Conservation (phyloP, 306 rosid species). For the Chamaecrista fasciculata region DNA sequence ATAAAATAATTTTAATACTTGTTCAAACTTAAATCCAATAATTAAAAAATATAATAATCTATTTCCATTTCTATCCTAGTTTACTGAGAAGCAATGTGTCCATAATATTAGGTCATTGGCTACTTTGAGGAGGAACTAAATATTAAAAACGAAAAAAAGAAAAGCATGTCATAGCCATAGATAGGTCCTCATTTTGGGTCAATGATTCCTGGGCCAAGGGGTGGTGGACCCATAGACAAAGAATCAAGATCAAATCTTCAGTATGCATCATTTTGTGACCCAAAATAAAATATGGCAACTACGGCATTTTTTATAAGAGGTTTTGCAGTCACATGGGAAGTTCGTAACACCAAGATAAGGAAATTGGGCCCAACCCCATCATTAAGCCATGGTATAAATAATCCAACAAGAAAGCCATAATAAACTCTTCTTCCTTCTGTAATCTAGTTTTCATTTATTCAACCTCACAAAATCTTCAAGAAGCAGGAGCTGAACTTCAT, state of each 20-base stretch:
- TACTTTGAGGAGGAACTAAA: no score
- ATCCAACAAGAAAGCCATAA: background rate
- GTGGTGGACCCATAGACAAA: conserved; percentile 13
- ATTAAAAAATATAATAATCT: no score
- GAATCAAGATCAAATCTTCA: conserved; percentile 17
- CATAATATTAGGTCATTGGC: no score
- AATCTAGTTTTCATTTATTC: no score
- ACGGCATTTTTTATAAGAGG: background rate
- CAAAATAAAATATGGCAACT: background rate
- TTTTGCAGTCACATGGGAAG: background rate
- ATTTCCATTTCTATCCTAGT: no score
- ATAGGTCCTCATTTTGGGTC: conserved; percentile 2
- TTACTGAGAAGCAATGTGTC: no score
- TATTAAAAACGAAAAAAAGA: background rate
- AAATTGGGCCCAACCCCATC: background rate
- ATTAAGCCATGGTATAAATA: background rate
- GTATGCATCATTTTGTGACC: background rate
- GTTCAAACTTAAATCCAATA: no score
- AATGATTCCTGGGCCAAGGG: conserved; percentile 31
- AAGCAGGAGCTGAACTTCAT: background rate
- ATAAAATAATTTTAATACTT: no score
- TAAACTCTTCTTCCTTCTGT: no score
- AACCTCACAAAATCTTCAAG: background rate
- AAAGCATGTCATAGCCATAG: background rate
- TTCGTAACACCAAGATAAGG: background rate